Base-by-base conservation (phyloP, 768 basidiomycete genomes). In the Coprinopsis marcescibilis region DNA sequence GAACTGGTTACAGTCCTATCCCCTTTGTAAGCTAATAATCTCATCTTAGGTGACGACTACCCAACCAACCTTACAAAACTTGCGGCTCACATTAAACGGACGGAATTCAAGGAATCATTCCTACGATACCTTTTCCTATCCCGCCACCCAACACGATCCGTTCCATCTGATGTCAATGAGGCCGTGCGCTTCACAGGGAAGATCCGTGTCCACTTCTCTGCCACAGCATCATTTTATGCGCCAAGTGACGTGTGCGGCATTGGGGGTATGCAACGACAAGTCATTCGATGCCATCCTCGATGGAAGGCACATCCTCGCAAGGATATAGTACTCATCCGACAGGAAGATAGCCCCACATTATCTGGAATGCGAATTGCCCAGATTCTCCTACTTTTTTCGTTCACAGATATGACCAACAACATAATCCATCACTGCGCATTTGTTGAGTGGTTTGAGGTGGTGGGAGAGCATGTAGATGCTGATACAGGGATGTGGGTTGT, bases 401-500 rank as follows among this genome's bases (percentile, higher is more conserved):
- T 66, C 43, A 41, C 23, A 0, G 54, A 59, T 45, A 17, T 35
- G 1, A 26, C 39, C 6, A 38, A 12, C 1, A 3, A 44, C 0
- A 48, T 45, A 19, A 38, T 35, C 1, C 27, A 43, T 13, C 48
- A 20, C 1, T 67, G 63, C 53, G 62, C 62, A 1, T 50, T 67
- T 7, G 59, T 67, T 1, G 54, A 51, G 21, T 65, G 65, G 63
- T 59, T 58, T 32, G 4, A 50, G 3, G 41, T 29, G 3, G 50
- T 42, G 1, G 26, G 34, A 4, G 44, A 58, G 12, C 21, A 32
- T 3, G 51, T 40, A 8, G 64, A 65, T 50, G 19, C 24, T 1
- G 55, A 55, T 17, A 65, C 64, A 2, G 62, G 66, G 2, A 63
- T 68, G 64, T 65, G 64, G 65, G 50, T 52, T 0, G 60, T 68